phyloP scores from a whole-genome alignment of 73 alveolate genomes.

The Tetrahymena malaccensis region DNA sequence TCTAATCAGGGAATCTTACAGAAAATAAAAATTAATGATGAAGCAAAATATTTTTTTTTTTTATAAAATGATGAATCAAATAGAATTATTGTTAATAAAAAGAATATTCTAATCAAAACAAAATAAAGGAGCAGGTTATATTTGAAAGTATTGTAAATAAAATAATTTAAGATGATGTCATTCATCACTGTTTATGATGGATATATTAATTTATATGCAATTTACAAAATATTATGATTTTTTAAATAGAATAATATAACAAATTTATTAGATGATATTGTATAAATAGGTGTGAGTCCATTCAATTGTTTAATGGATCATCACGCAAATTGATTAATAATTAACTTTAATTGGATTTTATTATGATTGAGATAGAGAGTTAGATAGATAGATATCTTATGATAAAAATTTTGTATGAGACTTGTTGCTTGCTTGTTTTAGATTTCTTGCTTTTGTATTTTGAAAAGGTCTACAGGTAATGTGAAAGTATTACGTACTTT shows the following conservation, averaged over 20 bases:
- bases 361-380: background rate
- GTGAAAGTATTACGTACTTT: background rate
- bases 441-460: background rate
- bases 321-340: background rate
- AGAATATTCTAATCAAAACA: background rate
- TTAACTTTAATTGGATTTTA: too few relatives aligned
- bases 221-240: background rate
- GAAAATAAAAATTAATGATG: background rate
- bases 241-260: background rate
- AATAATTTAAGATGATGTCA: background rate
- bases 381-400: background rate
- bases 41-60: background rate
- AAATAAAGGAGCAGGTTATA: background rate
- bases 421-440: background rate
- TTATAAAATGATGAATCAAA: background rate
- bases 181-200: background rate
- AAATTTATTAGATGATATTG: background rate
- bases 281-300: background rate
- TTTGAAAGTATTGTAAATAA: background rate
- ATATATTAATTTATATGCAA: too few relatives aligned
- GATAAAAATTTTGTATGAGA: background rate
- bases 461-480: background rate
- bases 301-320: background rate
- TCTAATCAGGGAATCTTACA: background rate
- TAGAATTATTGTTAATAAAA: too few relatives aligned